phyloP scores from a whole-genome alignment of 257 asterid genomes.

The Solanum sparsipilum region DNA sequence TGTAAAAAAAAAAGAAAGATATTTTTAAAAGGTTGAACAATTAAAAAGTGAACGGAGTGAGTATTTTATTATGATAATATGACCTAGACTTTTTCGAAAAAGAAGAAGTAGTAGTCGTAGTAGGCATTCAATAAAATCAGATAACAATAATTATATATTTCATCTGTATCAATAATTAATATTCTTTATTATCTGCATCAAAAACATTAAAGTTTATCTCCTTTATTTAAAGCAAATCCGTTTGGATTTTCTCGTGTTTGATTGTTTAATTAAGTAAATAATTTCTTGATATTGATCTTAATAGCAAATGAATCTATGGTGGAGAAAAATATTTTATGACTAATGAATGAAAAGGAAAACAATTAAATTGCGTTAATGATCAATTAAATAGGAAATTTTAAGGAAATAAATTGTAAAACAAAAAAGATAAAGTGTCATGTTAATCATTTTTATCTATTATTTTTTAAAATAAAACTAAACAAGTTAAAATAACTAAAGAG shows the following conservation, averaged over 20 bases:
- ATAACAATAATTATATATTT: neutral
- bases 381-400: neutral
- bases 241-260: neutral
- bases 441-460: neutral
- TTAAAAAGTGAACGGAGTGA: too few species aligned
- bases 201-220: neutral
- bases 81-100: neutral
- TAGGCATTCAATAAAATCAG: neutral
- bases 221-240: neutral
- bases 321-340: neutral
- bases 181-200: neutral
- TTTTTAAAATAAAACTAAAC: neutral
- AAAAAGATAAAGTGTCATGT: neutral
- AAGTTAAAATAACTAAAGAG: neutral
- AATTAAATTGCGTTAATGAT: neutral
- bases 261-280: neutral
- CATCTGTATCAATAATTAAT: neutral
- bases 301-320: neutral
- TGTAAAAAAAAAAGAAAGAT: too few species aligned
- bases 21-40: too few species aligned
- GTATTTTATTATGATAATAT: neutral
- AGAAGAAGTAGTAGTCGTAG: neutral
- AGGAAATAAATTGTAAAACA: neutral
- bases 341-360: neutral
- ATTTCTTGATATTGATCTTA: neutral